phyloP scores from a whole-genome alignment of 2,329 filamentous ascomycete genomes.

The Trichoderma sp. region DNA sequence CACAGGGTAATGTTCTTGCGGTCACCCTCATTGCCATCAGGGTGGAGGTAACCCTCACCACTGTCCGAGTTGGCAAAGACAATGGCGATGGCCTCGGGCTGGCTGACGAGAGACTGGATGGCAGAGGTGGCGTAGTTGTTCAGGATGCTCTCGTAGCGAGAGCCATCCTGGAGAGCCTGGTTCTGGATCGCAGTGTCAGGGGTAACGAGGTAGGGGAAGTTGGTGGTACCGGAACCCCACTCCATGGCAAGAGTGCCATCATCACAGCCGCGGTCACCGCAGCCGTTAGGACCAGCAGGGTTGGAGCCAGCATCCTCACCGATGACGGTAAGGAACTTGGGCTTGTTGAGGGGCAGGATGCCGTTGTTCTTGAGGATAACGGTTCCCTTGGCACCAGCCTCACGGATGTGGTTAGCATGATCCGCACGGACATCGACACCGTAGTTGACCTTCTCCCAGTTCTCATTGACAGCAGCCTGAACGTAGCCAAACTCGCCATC shows the following conservation, averaged over 20 bases:
- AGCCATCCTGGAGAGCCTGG: conserved; percentile 60
- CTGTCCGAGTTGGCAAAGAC: conserved; percentile 89
- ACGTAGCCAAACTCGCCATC: conserved; percentile 70
- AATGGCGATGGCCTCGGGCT: conserved; percentile 69
- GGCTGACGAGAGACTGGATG: conserved; percentile 60
- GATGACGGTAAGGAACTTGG: conserved; percentile 74
- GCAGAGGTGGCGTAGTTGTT: conserved; percentile 64
- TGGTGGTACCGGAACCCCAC: conserved; percentile 75
- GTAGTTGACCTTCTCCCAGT: conserved; percentile 70
- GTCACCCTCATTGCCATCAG: conserved; percentile 84
- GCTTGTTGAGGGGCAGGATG: conserved; percentile 74
- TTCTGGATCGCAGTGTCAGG: conserved; percentile 70
- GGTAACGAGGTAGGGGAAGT: conserved; percentile 75
- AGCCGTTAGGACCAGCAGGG: conserved; percentile 75
- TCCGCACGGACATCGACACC: conserved; percentile 81
- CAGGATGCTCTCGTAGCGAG: conserved; percentile 65
- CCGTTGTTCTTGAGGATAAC: conserved; percentile 88
- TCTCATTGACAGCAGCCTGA: conserved; percentile 63
- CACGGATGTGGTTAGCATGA: conserved; percentile 72
- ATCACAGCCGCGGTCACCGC: conserved; percentile 65
- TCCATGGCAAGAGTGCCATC: conserved; percentile 69
- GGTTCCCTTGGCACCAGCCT: conserved; percentile 75
- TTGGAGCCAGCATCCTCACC: conserved; percentile 83
- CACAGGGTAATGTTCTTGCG: conserved; percentile 91
- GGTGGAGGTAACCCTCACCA: conserved; percentile 82